Evolutionary conservation across 345 rosid species (phyloP).

Genomic region (Brassica juncea): DNA sequence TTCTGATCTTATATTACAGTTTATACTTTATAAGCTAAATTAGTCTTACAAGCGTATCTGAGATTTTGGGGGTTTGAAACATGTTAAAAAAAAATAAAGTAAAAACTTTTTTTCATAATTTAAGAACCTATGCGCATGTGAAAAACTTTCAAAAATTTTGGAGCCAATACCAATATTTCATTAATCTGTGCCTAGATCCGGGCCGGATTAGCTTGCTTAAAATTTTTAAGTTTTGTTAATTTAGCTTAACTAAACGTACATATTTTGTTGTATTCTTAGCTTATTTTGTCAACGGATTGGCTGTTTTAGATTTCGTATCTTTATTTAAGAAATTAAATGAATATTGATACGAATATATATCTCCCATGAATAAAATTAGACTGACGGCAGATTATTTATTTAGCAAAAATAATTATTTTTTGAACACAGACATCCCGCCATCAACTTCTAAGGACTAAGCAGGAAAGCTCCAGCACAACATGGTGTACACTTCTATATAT

Average conservation of each 20-base stretch:
- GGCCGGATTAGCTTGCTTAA: neutral
- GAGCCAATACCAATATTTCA: too few species aligned
- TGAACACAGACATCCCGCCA: conserved; percentile 29
- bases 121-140: too few species aligned
- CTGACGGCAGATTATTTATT: neutral
- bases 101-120: too few species aligned
- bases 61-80: too few species aligned
- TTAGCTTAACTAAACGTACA: neutral
- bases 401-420: neutral
- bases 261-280: neutral
- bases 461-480: conserved; percentile 25
- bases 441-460: conserved; percentile 12
- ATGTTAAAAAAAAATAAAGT: too few species aligned
- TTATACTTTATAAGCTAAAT: neutral
- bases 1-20: conserved; percentile 6
- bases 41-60: neutral
- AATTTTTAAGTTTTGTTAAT: neutral
- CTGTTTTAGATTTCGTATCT: neutral
- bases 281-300: neutral
- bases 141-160: too few species aligned
- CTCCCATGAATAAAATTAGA: neutral
- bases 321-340: neutral
- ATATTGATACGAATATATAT: neutral
- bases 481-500: conserved; percentile 27
- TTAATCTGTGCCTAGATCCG: too few species aligned